A percentile compares a stretch with the other conserved stretches of the same genome.
Conservation (phyloP, 345 rosid species). For the Dimocarpus longan region DNA sequence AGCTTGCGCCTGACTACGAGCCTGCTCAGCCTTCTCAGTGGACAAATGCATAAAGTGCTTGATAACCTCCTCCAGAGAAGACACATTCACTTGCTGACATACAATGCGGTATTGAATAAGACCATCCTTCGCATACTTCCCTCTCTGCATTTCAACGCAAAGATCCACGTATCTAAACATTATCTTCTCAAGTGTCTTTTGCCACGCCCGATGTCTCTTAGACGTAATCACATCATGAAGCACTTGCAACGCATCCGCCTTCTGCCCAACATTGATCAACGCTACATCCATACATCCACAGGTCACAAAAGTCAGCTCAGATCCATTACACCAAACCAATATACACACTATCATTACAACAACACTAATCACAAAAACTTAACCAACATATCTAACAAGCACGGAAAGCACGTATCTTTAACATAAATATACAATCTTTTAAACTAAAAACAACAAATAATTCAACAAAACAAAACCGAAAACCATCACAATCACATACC, state of each 20-base stretch:
- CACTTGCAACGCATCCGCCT: slow-evolving; percentile 91
- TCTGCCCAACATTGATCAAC: slow-evolving; percentile 96
- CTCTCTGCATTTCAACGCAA: slow-evolving; percentile 90
- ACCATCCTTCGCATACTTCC: slow-evolving; percentile 97
- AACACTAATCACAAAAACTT: not conserved
- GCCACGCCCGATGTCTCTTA: slow-evolving; percentile 95
- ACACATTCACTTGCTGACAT: slow-evolving; percentile 95
- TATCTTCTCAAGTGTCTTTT: slow-evolving; percentile 82
- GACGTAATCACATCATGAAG: slow-evolving; percentile 92
- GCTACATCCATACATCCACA: slow-evolving; percentile 45
- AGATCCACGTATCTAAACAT: slow-evolving; percentile 98
- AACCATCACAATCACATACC: slow-evolving; percentile 46
- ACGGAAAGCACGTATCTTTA: not conserved
- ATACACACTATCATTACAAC: not conserved
- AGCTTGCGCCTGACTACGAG: slow-evolving; percentile 89
- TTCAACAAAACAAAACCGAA: not conserved
- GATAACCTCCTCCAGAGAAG: slow-evolving; percentile 97
- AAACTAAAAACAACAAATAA: not conserved
- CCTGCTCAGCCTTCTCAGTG: slow-evolving; percentile 97
- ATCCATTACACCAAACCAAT: not conserved
- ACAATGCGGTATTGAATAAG: slow-evolving; percentile 91
- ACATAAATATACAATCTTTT: too few species aligned
- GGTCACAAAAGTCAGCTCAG: not conserved
- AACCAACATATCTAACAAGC: not conserved
- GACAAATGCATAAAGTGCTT: slow-evolving; percentile 95